Evolutionary conservation across 1,139 yeast species (phyloP), one percentile per base, ranked within the genome.

Genomic region (Saccharomyces hybrid): DNA sequence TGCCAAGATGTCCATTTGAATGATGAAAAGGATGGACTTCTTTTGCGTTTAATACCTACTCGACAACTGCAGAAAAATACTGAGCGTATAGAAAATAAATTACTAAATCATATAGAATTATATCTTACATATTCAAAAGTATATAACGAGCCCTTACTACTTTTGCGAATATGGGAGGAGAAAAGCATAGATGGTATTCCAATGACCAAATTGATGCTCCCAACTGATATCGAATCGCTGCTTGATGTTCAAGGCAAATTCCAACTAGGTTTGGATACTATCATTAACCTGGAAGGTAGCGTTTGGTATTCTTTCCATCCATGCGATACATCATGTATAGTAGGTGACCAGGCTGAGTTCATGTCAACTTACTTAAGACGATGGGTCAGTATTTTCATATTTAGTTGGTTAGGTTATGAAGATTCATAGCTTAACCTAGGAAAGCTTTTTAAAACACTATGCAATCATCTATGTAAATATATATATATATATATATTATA

Each of bases 251-350:
- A 46, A 7, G 34, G 29, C 14, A 34, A 46, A 26, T 53, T 53
- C 23, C 53, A 48, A 34, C 32, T 54, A 42, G 57, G 55, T 14
- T 48, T 59, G 46, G 57, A 55, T 31, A 50, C 56, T n/a, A 23
- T 53, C 27, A 25, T 20, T 6, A n/a, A 42, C 27, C 47, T 44
- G 4, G 42, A 41, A n/a, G 53, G 53, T 34, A 55, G 53, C 46
- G 52, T 52, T 11, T 67, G 68, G 68, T 64, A 61, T 48, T 52
- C 56, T n/a, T 49, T 66, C 8, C 69, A 67, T 52, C 57, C 62
- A 32, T 67, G 70, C 47, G 69, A 66, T 51, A 64, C 69, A 2
- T 55, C 58, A 6, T 58, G 54, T n/a, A 62, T 64, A 9, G 56
- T 65, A 2, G 68, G 69, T 0, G 53, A 56, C 14, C 26, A 25